Conservation (phyloP, 2,329 filamentous ascomycete genomes). For the Sclerotinia subarctica region DNA sequence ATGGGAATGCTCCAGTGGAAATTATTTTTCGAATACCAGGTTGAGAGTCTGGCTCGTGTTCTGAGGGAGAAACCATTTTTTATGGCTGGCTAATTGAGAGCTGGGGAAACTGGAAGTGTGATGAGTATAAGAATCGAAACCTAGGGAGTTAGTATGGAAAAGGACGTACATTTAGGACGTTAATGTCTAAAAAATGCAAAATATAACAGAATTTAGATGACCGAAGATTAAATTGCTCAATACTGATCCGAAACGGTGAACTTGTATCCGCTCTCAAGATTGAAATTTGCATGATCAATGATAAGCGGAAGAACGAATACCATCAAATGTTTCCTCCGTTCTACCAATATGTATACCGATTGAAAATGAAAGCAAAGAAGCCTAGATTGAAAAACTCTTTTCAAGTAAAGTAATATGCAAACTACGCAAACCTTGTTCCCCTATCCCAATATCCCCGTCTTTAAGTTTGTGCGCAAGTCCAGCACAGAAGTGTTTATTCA, state of each 20-base stretch:
- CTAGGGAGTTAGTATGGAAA: background rate
- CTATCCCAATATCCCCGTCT: background rate
- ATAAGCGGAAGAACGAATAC: background rate
- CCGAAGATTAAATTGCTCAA: background rate
- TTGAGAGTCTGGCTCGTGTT: background rate
- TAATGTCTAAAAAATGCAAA: background rate
- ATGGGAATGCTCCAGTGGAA: background rate
- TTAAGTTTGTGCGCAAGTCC: background rate
- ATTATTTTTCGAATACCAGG: slow-evolving; percentile 1
- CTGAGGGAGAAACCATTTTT: background rate
- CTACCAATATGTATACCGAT: background rate
- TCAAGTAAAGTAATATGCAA: no score
- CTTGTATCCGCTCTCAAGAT: background rate
- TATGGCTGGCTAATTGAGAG: background rate
- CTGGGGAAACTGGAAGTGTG: background rate
- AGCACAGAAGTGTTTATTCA: no score
- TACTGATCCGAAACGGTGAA: background rate
- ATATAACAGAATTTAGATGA: background rate
- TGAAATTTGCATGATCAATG: background rate
- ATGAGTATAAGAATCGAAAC: background rate
- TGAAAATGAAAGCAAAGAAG: background rate
- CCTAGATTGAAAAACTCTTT: background rate
- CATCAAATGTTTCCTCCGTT: background rate
- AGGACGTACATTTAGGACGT: background rate
- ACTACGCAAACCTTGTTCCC: background rate